Percentiles rank a stretch among this genome's conserved stretches.
Evolutionary conservation across 306 rosid species (phyloP).

Genomic region (Trifolium dubium): DNA sequence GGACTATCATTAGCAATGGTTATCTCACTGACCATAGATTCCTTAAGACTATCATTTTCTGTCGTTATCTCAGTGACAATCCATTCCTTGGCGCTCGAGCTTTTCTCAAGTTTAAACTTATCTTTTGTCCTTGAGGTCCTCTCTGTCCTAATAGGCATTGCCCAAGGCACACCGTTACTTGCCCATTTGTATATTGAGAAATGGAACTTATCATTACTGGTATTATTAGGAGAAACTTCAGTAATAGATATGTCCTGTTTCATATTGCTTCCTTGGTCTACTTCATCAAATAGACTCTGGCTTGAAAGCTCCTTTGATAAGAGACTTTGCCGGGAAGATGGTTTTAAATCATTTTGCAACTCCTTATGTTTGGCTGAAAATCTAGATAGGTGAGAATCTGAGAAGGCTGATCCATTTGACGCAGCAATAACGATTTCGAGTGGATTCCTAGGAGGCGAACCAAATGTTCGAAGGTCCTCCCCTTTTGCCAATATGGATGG

Average conservation of each 20-base stretch:
- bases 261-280: conserved; percentile 46
- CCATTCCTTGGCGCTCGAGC: conserved; percentile 50
- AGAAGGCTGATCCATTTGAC: conserved; percentile 49
- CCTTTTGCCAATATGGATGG: conserved; percentile 63
- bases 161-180: conserved; percentile 75
- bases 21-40: conserved; percentile 37
- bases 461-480: conserved; percentile 62
- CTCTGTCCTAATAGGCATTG: conserved; percentile 63
- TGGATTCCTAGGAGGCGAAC: conserved; percentile 49
- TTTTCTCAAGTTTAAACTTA: conserved; percentile 47
- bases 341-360: conserved; percentile 39
- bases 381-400: conserved; percentile 62
- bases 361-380: conserved; percentile 51
- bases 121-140: conserved; percentile 58
- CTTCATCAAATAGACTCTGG: conserved; percentile 44
- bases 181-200: conserved; percentile 98
- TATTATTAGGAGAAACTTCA: conserved; percentile 44
- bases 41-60: conserved; percentile 43
- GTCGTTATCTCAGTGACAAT: conserved; percentile 39
- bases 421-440: conserved; percentile 18
- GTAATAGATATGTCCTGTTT: conserved; percentile 45
- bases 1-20: conserved; percentile 42
- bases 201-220: conserved; percentile 61
- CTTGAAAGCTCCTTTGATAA: conserved; percentile 51
- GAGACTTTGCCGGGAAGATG: conserved; percentile 43